Evolutionary conservation across 2,329 filamentous ascomycete species (phyloP), one percentile per base, ranked within the genome.

Genomic region (Ambrosiella beaveri): DNA sequence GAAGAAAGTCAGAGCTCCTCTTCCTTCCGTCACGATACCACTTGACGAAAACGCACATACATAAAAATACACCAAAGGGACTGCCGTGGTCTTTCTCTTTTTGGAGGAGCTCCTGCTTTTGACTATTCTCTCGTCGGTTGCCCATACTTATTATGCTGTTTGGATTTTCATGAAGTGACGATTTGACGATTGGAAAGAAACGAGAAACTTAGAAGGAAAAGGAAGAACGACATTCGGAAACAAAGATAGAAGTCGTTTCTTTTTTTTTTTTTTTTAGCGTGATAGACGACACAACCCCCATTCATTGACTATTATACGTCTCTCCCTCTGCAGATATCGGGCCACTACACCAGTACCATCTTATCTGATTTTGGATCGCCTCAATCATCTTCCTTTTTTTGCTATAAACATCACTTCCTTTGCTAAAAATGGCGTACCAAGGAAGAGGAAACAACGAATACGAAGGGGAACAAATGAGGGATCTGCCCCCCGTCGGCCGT

Each of bases 391-490:
- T 17, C 12, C 7, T 50, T 45, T 54, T 49, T 17, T 41, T 55
- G 36, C 55, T 27, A 44, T 47, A 19, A 39, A 7, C 37, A 27
- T 36, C 17, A 4, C 40, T 66, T 63, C 62, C 63, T 64, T 59
- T 58, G 65, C 62, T 61, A 64, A 69, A 59, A 61, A 73, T 73
- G 71, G 82, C 82, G 66, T 85, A 85, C 70, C 78, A 80, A 70
- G 78, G 79, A 67, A 70, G 73, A 66, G 75, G 76, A 62, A 74
- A 79, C 63, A 57, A 60, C 12, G 78, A 78, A 58, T 84, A 81
- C 64, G 74, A 80, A 59, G 77, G 80, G 64, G 82, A 87, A 68
- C 77, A 75, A 60, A 70, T 87, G 66, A 81, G 86, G 66, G 83
- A 88, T 66, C 74, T 87, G 39, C 78, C 80, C 62, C 68, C 75